Evolutionary conservation across 805 yeast species (phyloP), one percentile per base, ranked within the genome.

Genomic region (Priceomyces carsonii): DNA sequence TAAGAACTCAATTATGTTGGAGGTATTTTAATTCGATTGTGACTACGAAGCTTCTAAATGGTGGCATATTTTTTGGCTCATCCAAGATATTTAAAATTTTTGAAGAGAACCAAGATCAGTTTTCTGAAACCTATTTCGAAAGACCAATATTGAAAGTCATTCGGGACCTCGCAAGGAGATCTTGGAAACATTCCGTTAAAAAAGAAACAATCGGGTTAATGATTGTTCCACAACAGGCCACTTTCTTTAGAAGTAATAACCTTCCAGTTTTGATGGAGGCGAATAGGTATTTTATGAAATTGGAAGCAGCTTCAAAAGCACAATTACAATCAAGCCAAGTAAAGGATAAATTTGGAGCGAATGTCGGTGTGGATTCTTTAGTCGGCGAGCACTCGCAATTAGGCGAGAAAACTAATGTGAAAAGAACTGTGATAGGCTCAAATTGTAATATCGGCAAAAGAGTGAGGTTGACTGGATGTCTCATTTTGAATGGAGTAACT

Each of bases 1-100:
- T 91, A 34, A 77, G 98, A 62, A 82, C 93, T 29, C 93, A 90
- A 45, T 72, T 93, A 78, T 69, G 85, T 23, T 93, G 98, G 98
- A 77, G 84, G 57, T 80, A 80, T 56, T 95, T 97, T 26, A 77
- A 79, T 42, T 66, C 88, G 3, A 74, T 79, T 12, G 86, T 89
- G 6, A 85, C 96, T 12, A 80, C 90, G 4, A 80, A 79, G 42
- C 62, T 89, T 39, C 67, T 88, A 39, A 84, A 87, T 52, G 73
- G 95, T 6, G 77, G 80, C 35, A 84, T 93, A 18, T 68, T 65
- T 38, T 66, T 68, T 42, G 72, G 71, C 2, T 51, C 62, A 17
- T 63, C 66, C 8, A 69, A 75, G 29, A 74, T 84, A 6, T 61
- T 79, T 21, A 62, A 67, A 6, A 65, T 83, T 8, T 65, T 86